These are phyloP conservation scores for Tetrapisispora nanseiensis DNA, from an alignment of 805 yeast species.

Conservation along the genomic window DNA sequence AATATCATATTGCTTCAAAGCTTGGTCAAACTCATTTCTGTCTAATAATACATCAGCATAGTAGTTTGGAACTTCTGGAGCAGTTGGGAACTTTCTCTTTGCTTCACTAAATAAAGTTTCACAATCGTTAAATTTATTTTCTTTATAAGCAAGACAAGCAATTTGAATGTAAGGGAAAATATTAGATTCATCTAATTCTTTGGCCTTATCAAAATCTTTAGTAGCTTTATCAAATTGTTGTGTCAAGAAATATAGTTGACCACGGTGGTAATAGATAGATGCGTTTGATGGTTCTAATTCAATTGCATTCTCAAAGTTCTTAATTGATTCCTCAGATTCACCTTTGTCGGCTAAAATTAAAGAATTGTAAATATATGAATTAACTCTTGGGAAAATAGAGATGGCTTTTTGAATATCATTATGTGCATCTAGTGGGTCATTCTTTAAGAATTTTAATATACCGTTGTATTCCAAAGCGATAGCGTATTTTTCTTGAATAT, in stretches of 20 bases:
- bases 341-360: conserved; percentile 75
- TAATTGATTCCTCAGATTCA: conserved; percentile 56
- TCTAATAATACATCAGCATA: conserved; percentile 91
- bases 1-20: conserved; percentile 74
- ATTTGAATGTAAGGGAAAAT: conserved; percentile 83
- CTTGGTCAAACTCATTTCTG: conserved; percentile 58
- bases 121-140: conserved; percentile 43
- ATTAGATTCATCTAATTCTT: conserved; percentile 62
- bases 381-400: conserved; percentile 60
- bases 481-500: conserved; percentile 37
- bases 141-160: conserved; percentile 85
- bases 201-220: conserved; percentile 64
- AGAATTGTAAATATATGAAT: conserved; percentile 75
- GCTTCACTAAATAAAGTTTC: conserved; percentile 61
- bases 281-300: conserved; percentile 59
- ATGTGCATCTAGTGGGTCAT: conserved; percentile 57
- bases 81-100: conserved; percentile 65
- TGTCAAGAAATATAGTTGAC: conserved; percentile 79
- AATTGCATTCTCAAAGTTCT: conserved; percentile 64
- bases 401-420: conserved; percentile 57
- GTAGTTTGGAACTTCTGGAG: conserved; percentile 89
- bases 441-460: conserved; percentile 73
- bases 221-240: conserved; percentile 67
- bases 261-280: conserved; percentile 87
- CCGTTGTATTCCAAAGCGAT: conserved; percentile 79